These are phyloP conservation scores for Angomonas deanei DNA, from an alignment of 208 protist species.

Conservation along the genomic window DNA sequence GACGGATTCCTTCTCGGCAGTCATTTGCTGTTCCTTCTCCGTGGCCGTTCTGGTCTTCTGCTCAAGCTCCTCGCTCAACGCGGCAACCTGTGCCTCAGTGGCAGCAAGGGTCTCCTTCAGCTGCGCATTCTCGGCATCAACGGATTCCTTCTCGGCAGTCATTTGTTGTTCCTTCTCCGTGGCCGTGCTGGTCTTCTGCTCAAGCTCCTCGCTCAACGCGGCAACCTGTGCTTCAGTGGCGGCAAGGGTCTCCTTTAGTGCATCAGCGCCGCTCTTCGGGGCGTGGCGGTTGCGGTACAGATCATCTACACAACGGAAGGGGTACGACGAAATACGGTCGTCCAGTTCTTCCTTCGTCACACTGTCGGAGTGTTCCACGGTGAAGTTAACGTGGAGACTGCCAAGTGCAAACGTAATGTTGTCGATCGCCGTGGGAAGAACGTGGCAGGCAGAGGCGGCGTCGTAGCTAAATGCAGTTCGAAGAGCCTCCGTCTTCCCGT, in stretches of 20 bases:
- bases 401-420: conserved; percentile 11
- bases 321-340: conserved; percentile 12
- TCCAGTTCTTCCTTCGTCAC: conserved; percentile 16
- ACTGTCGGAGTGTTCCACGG: conserved; percentile 11
- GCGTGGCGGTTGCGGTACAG: conserved; percentile 16
- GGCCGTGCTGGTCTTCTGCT: too few relatives aligned
- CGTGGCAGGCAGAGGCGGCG: conserved; percentile 16
- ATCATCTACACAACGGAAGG: conserved; percentile 17
- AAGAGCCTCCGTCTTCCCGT: conserved; percentile 17
- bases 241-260: conserved; percentile 10
- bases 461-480: conserved; percentile 15
- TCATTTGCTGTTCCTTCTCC: neutral
- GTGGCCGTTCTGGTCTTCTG: neutral
- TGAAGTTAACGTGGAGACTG: conserved; percentile 16
- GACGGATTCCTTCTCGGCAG: neutral
- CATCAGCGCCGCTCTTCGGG: conserved; percentile 15
- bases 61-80: conserved; percentile 7
- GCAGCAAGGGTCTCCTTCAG: neutral
- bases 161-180: too few relatives aligned
- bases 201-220: too few relatives aligned
- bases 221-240: too few relatives aligned
- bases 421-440: conserved; percentile 6
- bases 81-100: conserved; percentile 13
- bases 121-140: too few relatives aligned
- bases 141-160: neutral